Base-by-base conservation (phyloP, 2,329 filamentous ascomycete genomes). In the Chaetomiaceae sp. region DNA sequence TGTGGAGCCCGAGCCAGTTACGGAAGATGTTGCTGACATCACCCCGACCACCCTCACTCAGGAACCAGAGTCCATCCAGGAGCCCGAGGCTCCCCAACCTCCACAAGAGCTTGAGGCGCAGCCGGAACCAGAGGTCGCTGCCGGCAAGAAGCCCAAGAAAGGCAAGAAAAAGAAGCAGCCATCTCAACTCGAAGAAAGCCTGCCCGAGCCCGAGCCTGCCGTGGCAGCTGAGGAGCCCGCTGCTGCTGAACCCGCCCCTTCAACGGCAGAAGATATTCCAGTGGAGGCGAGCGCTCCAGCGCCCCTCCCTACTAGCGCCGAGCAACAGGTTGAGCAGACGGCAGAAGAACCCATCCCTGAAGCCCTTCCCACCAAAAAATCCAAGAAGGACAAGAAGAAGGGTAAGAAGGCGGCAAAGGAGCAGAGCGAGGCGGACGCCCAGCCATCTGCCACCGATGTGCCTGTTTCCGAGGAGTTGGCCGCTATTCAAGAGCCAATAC, bases 101-200 rank as follows among this genome's bases (percentile, higher is more conserved):
- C 13, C 37, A 25, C 29, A 34, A 23, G 37, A 48, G 20, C 32
- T 32, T 10, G 46, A 42, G 16, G n/a, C n/a, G 1, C 10, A 27
- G n/a, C 34, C 37, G 6, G 51, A 56, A 13, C 29, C 56, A 5
- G 51, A 50, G 20, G 18, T 49, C 6, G 7, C 11, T 36, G 29
- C 27, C 48, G 32, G 42, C 30, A 67, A 66, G 54, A 71, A 69
- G 51, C 62, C 64, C 44, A 72, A 72, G 65, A 64, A 66, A 54
- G 58, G 62, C 38, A 67, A 68, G 54, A 49, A 49, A 38, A 65
- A 65, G 36, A 47, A 49, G 37, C 40, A 38, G n/a, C 40, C 33
- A 2, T 45, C 51, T 11, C 40, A 49, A 14, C 13, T 40, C 6
- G 32, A 38, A 44, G 51, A 48, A 9, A 36, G 3, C 4, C 18